phyloP scores from a whole-genome alignment of 108 stramenopile genomes.

The Nitzschia putrida region DNA sequence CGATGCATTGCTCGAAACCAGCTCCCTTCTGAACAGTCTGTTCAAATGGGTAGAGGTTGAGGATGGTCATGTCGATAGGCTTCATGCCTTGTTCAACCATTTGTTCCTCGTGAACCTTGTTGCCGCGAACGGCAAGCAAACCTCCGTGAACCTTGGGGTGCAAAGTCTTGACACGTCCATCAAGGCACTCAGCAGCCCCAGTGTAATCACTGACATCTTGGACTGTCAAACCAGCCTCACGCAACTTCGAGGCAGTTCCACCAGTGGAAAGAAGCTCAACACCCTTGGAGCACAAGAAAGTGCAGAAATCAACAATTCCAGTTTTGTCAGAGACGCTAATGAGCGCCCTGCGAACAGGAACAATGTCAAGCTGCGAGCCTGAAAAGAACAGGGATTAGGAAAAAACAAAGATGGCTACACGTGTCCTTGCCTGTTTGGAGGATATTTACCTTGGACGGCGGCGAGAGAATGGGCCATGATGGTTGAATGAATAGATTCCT shows the following conservation, averaged over 20 bases:
- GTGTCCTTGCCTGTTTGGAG: not conserved
- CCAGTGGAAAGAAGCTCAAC: conserved; percentile 97
- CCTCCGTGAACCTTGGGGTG: conserved; percentile 99
- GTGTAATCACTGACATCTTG: conserved; percentile 94
- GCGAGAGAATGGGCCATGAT: conserved; percentile 56
- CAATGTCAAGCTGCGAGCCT: conserved; percentile 78
- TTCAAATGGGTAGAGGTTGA: conserved; percentile 98
- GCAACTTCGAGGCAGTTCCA: conserved; percentile 89
- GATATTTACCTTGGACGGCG: conserved; percentile 43
- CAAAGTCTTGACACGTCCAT: conserved; percentile 98
- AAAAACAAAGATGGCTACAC: not conserved
- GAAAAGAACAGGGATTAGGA: not conserved
- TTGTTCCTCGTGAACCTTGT: conserved; percentile 84
- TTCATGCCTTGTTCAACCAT: conserved; percentile 90
- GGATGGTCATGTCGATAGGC: conserved; percentile 95
- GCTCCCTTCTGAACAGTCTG: conserved; percentile 88
- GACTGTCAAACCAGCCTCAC: conserved; percentile 85
- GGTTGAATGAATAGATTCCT: not conserved
- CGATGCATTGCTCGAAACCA: conserved; percentile 93
- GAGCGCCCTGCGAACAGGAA: conserved; percentile 87
- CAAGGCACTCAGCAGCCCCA: conserved; percentile 91
- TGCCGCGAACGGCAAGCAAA: conserved; percentile 93
- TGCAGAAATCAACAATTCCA: conserved; percentile 92
- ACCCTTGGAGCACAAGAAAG: conserved; percentile 69
- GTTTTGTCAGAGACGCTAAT: conserved; percentile 96